Base-by-base conservation (phyloP, 345 rosid species). In the Camelina neglecta region DNA sequence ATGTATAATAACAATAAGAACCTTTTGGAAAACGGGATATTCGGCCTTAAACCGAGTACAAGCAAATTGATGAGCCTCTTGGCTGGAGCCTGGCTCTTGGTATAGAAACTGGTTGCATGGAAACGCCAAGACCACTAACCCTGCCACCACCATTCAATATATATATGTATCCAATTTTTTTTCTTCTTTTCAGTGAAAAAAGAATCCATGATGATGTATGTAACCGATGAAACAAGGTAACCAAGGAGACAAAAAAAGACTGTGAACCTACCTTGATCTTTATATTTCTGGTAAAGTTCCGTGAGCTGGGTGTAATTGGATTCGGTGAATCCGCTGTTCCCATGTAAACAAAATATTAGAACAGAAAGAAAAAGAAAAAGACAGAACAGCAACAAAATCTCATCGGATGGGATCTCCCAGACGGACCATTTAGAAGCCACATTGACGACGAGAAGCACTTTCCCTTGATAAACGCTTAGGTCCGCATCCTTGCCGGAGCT, bases 381-480 rank as follows among this genome's bases (percentile, higher is more conserved):
- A 35, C 8, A 35, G 9, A 35, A 8, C 31, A 29, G 31, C 31
- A 35, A 35, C 38, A 35, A 6, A 6, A 33, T 5, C 7, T 3
- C 12, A 41, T 41, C 1, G 45, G 48, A 44, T 10, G 44, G 15
- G 47, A 42, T 42, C 47, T 29, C 8, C 4, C 29, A 35, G 44
- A 54, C 48, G 11, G 31, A 93, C 97, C 98, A 94, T 87, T 88
- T 94, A 64, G 98, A 91, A 60, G 98, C 98, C 35, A 94, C 97
- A 62, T 94, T 94, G 66, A 90, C 98, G 20, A 94, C 88, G 44
- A 91, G 91, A 21, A 91, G 85, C 75, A 86, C 92, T 80, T 90
- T 94, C 36, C 97, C 97, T 75, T 82, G 80, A 77, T 87, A 90
- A 35, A 62, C 67, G 74, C 90, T 86, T 26, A 94, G 89, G 73